A percentile compares a stretch with the other conserved stretches of the same genome.
phyloP scores from a whole-genome alignment of 495 filamentous ascomycete species.

The Evernia prunastri region DNA sequence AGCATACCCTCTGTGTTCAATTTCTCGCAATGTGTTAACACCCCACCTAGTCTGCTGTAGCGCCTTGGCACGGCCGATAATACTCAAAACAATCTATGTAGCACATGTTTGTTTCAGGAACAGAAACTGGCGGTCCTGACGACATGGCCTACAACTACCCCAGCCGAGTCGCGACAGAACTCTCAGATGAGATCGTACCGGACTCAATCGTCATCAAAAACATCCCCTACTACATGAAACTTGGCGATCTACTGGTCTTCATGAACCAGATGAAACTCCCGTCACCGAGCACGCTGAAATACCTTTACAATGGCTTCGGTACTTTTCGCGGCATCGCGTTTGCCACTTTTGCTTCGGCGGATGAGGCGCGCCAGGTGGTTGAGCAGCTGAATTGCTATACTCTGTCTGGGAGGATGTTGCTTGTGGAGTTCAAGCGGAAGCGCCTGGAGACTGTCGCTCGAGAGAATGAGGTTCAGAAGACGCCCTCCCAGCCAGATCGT shows the following conservation, averaged over 20 bases:
- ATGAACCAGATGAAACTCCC: background rate
- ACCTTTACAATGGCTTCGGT: background rate
- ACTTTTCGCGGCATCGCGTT: background rate
- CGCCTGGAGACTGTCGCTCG: background rate
- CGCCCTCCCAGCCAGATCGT: no score
- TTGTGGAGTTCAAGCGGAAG: background rate
- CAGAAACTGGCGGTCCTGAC: background rate
- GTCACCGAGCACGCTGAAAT: background rate
- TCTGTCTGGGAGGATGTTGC: background rate
- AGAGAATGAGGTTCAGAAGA: no score
- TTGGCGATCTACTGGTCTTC: background rate
- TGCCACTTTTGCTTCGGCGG: background rate
- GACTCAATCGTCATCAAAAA: background rate
- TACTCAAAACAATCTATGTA: background rate
- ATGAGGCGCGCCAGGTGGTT: background rate
- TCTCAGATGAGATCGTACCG: background rate
- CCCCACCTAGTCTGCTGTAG: background rate
- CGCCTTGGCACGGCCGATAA: background rate
- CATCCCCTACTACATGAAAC: background rate
- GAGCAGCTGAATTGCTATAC: background rate
- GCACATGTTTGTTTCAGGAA: background rate
- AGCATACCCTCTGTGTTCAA: no score
- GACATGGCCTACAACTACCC: background rate
- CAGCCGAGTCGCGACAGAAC: no score
- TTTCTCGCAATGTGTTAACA: background rate